Conservation (phyloP, 2,329 filamentous ascomycete species). For the Penicillium sp. region DNA sequence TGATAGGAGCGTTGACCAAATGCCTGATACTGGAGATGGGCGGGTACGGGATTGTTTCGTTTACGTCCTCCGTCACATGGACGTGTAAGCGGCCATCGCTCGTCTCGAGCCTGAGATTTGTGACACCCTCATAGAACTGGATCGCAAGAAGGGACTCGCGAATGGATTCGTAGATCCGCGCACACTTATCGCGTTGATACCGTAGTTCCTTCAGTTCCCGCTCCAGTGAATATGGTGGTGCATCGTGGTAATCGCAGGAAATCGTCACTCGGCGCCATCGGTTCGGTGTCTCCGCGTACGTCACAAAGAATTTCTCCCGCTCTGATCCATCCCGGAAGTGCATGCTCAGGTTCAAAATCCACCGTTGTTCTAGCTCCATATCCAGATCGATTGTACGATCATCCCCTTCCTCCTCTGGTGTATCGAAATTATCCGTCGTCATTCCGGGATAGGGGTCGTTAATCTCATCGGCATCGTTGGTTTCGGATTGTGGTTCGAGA, state of each 20-base stretch:
- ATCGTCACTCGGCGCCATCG: conserved; percentile 86
- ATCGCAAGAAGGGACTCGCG: conserved; percentile 90
- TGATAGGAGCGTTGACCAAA: conserved; percentile 47
- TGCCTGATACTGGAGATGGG: conserved; percentile 70
- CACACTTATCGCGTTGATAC: conserved; percentile 87
- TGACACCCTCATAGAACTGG: conserved; percentile 93
- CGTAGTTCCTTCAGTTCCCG: conserved; percentile 72
- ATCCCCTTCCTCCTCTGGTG: conserved; percentile 15
- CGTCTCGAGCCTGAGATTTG: conserved; percentile 91
- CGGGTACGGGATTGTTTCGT: conserved; percentile 90
- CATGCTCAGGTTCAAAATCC: conserved; percentile 98
- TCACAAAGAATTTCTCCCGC: conserved; percentile 97
- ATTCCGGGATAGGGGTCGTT: conserved; percentile 24
- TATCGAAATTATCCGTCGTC: background rate
- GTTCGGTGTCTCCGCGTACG: conserved; percentile 76
- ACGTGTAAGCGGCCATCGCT: conserved; percentile 84
- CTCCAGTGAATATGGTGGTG: conserved; percentile 78
- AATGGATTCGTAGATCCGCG: conserved; percentile 90
- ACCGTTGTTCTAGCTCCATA: conserved; percentile 78
- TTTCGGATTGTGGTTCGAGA: conserved; percentile 24
- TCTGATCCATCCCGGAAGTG: conserved; percentile 91
- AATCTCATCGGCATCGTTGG: conserved; percentile 24
- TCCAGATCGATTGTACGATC: conserved; percentile 53
- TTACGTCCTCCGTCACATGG: conserved; percentile 94
- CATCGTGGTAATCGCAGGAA: conserved; percentile 85